Evolutionary conservation across 768 basidiomycete species (phyloP), one percentile per base, ranked within the genome.

Genomic region (Mycena venus): DNA sequence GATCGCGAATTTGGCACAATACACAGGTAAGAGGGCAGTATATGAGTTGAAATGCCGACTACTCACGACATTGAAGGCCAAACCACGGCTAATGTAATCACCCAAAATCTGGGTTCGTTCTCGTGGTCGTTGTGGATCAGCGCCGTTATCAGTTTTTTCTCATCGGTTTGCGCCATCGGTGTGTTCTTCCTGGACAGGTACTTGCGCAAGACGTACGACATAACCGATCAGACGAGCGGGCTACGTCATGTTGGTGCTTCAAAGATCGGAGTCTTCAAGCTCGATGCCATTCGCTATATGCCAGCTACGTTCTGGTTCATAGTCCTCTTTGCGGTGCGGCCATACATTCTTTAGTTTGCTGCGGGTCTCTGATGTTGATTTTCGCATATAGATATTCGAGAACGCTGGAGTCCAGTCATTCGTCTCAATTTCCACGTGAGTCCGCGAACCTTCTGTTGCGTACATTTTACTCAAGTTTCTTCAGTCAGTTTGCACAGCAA

Each of bases 121-220:
- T 79, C 86, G 5, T 86, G 85, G 85, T 81, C 86, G 12, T 80
- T 87, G 34, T 87, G 86, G 86, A 85, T 86, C 73, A 83, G 84
- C 70, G 77, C 85, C 29, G 77, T 79, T 70, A 85, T 86, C 78
- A 81, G 84, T 32, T 61, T 81, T 27, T 84, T 86, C 75, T 87
- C 86, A 7, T 77, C 85, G 66, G 60, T 83, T 19, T 86, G 85
- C 65, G 85, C 86, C 3, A 56, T 84, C 40, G 63, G 76, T 4
- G 83, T 86, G 34, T 79, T 85, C 72, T 73, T 85, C 75, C 80
- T 87, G 44, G 85, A 86, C 77, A 81, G 78, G 40, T 85, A 80
- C 78, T 81, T 87, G 36, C 81, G 84, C 62, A 32, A 55, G 23
- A 77, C 75, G 17, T 87, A 86, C 76, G 74, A 82, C 62, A 79